Conservation (phyloP, 176 grass and related monocot species). For the Eragrostis nindensis region DNA sequence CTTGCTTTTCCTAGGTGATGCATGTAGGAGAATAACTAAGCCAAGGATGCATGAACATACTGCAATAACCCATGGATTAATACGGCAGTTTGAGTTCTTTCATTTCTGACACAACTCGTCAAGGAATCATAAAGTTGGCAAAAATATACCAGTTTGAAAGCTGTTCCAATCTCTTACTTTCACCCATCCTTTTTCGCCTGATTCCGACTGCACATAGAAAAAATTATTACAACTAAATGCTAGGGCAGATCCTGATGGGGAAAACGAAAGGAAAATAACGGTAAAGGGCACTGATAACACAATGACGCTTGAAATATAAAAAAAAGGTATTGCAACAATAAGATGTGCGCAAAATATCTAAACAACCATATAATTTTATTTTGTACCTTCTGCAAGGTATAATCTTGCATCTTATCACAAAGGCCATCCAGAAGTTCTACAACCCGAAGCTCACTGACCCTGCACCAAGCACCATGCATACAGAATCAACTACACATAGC, state of each 20-base stretch:
- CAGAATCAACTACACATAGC: conserved; percentile 7
- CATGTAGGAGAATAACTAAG: background rate
- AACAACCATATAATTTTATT: background rate
- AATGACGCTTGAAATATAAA: background rate
- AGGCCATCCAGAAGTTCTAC: conserved; percentile 95
- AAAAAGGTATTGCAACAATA: background rate
- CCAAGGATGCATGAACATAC: background rate
- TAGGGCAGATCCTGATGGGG: background rate
- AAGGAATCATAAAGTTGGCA: background rate
- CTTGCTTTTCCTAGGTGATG: background rate
- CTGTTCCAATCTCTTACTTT: conserved; percentile 81
- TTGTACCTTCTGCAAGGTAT: conserved; percentile 74
- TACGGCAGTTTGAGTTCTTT: background rate
- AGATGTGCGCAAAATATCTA: background rate
- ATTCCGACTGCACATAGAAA: conserved; percentile 65
- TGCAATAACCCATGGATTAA: background rate
- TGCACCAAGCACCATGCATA: conserved; percentile 46
- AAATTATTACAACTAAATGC: conserved; percentile 25
- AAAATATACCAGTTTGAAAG: conserved; percentile 68
- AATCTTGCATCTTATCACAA: conserved; percentile 98
- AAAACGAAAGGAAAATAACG: background rate
- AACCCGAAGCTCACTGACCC: conserved; percentile 89
- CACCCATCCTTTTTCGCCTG: conserved; percentile 68
- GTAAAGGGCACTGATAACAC: background rate
- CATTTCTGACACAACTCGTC: background rate